These are phyloP conservation scores for Psilocybe subaeruginosa DNA, from an alignment of 768 basidiomycete species.

Conservation along the genomic window DNA sequence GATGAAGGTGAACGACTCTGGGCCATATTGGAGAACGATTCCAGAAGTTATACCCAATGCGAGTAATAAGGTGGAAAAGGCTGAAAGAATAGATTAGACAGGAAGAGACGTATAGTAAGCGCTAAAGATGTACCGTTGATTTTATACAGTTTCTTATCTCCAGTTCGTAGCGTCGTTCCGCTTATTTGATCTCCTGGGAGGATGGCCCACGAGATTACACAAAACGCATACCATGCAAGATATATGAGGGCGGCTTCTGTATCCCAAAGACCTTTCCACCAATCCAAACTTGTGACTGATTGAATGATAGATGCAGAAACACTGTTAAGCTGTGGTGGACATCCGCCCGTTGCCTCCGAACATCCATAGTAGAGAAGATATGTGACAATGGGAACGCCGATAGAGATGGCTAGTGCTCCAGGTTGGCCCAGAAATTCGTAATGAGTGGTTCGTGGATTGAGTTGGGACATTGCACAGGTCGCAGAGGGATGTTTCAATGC, in stretches of 20 bases:
- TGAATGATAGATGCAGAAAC: conserved; percentile 46
- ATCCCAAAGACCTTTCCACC: conserved; percentile 88
- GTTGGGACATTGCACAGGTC: conserved; percentile 14
- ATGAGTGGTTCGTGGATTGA: conserved; percentile 71
- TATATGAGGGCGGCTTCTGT: conserved; percentile 76
- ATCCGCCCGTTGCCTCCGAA: conserved; percentile 70
- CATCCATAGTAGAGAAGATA: conserved; percentile 82
- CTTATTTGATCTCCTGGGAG: conserved; percentile 76
- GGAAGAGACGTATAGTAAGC: not conserved
- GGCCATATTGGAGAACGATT: conserved; percentile 72
- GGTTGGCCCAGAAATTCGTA: conserved; percentile 87
- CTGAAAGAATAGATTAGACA: conserved; percentile 40
- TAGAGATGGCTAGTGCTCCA: conserved; percentile 71
- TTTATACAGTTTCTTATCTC: conserved; percentile 82
- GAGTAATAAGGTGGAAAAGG: conserved; percentile 85
- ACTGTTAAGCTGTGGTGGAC: conserved; percentile 57
- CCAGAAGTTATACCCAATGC: conserved; percentile 75
- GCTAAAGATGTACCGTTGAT: conserved; percentile 74
- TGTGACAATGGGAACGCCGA: conserved; percentile 69
- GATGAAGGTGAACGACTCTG: conserved; percentile 82
- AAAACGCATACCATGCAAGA: conserved; percentile 88
- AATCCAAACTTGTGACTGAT: conserved; percentile 50
- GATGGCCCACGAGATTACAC: conserved; percentile 77
- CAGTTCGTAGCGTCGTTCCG: conserved; percentile 74
- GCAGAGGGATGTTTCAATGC: not conserved